phyloP scores from a whole-genome alignment of 352 stramenopile genomes.

The Phytopythium boreale region DNA sequence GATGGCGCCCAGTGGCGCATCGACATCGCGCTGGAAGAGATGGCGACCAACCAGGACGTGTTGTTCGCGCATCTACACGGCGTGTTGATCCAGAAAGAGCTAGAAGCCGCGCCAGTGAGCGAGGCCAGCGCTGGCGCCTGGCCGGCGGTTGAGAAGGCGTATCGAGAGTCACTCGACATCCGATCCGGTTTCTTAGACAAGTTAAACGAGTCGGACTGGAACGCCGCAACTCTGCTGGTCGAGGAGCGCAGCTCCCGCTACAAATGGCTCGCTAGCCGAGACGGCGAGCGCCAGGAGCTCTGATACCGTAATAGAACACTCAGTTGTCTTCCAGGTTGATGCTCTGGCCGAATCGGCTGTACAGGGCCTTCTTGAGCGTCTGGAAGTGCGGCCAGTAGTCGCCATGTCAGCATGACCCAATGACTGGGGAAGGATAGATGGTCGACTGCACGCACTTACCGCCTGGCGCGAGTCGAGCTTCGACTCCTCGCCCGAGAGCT shows the following conservation, averaged over 20 bases:
- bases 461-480: slow-evolving; percentile 88
- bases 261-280: slow-evolving; percentile 34
- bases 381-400: slow-evolving; percentile 5
- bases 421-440: neutral
- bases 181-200: slow-evolving; percentile 8
- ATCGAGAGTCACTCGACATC: slow-evolving; percentile 25
- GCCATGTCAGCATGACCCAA: neutral
- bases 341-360: slow-evolving; percentile 94
- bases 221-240: slow-evolving; percentile 60
- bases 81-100: slow-evolving; percentile 40
- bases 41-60: slow-evolving; percentile 34
- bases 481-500: slow-evolving; percentile 83
- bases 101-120: slow-evolving; percentile 15
- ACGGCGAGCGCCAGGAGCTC: neutral
- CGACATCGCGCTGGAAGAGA: slow-evolving; percentile 48
- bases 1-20: slow-evolving; percentile 23
- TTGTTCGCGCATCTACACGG: slow-evolving; percentile 54
- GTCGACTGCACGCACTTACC: slow-evolving; percentile 32
- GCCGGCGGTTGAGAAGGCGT: slow-evolving; percentile 25
- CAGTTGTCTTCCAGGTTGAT: slow-evolving; percentile 97
- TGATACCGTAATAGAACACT: neutral
- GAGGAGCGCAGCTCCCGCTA: slow-evolving; percentile 58
- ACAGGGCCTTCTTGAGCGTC: slow-evolving; percentile 93
- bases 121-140: slow-evolving; percentile 8
- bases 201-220: slow-evolving; percentile 52